Conservation (phyloP, 1,139 yeast species). For the Blastobotrys aristatus region DNA sequence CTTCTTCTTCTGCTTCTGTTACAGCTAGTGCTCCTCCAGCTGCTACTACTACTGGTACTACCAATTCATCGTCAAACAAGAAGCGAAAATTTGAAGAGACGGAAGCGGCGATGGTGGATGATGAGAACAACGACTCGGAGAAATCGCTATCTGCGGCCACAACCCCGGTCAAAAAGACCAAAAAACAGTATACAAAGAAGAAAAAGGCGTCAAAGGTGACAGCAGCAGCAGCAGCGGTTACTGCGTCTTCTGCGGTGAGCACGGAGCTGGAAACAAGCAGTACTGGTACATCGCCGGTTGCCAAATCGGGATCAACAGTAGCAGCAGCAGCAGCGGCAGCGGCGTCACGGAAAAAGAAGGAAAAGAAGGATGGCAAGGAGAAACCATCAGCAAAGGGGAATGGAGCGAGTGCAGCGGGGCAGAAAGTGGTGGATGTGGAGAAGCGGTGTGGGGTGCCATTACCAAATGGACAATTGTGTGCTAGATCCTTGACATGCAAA, state of each 20-base stretch:
- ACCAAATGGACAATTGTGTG: conserved; percentile 90
- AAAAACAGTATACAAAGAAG: conserved; percentile 11
- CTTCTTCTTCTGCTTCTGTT: not conserved
- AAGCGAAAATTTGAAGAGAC: conserved; percentile 13
- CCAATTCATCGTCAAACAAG: not conserved
- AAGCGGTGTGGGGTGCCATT: conserved; percentile 94
- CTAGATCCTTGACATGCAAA: conserved; percentile 91
- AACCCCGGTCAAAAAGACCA: conserved; percentile 7
- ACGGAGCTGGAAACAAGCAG: not conserved
- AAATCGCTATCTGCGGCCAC: not conserved
- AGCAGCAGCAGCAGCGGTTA: not conserved
- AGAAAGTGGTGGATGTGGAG: conserved; percentile 69
- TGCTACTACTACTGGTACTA: not conserved
- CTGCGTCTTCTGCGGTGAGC: not conserved
- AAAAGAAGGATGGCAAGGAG: conserved; percentile 32
- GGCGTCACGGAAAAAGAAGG: conserved; percentile 27
- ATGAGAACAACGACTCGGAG: not conserved
- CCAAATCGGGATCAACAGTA: too few species aligned
- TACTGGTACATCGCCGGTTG: not conserved
- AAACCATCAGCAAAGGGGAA: not conserved
- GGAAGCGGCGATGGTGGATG: not conserved
- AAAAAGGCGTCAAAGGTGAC: not conserved
- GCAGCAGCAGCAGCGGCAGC: too few species aligned
- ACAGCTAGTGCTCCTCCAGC: not conserved
- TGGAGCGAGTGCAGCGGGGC: not conserved